Base-by-base conservation (phyloP, 345 rosid genomes). In the Gossypium turneri region DNA sequence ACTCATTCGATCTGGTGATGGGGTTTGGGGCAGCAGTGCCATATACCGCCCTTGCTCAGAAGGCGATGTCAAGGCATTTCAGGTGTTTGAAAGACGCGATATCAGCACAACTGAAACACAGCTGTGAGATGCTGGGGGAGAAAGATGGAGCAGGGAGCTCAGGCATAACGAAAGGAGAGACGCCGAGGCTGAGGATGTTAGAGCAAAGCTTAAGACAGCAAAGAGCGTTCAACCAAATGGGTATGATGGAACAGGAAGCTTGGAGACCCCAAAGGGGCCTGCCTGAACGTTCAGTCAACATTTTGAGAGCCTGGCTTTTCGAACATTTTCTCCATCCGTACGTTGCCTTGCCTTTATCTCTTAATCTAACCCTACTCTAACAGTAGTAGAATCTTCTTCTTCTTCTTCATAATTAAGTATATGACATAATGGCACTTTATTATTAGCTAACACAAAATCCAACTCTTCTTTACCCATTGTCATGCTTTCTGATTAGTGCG, bases 321-420 rank as follows among this genome's bases (percentile, higher is more conserved):
- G 98, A 94, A 82, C 98, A 94, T 85, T 94, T 94, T 78, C 95
- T 94, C 66, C 98, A 94, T 84, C 98, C 98, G 98, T 94, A 92
- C 88, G 98, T 86, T 58, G 27, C 63, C 61, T 48, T 55, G 41
- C 22, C 53, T 44, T 62, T 73, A 48, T 58, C 56, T 45, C 10
- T 62, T 72, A 60, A 34, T 34, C 41, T 34, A 34, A 34, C 41
- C 41, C 41, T 34, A 34, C 41, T 34, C 41, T 34, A 34, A 34
- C 41, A 34, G 7, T 4, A 34, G 41, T 56, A 19, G 24, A 10
- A 10, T 12, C 15, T 48, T 48, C 52, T 48, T 15, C 52, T 2
- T 47, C 50, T 45, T 12, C 50, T 47, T 48, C 24, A 38, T 44
- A 73, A 67, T 27, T 27, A 77, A 45, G 20, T 43, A 59, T 29